These are phyloP conservation scores for Rhynchosporium agropyri DNA, from an alignment of 2,329 filamentous ascomycete species.

Conservation along the genomic window DNA sequence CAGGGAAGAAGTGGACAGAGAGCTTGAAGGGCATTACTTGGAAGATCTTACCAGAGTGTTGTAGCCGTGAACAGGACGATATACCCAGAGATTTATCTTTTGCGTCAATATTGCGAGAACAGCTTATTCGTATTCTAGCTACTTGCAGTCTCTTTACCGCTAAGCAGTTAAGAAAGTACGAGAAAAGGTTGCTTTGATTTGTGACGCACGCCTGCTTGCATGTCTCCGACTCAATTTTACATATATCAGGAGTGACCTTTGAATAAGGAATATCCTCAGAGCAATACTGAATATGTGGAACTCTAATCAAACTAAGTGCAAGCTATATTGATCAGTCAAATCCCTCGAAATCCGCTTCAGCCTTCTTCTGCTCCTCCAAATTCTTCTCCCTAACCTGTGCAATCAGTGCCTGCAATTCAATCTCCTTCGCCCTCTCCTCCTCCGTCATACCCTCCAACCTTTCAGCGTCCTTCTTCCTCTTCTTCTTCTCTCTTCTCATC, in stretches of 20 bases:
- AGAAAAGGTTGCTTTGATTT: no score
- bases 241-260: no score
- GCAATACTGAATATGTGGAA: no score
- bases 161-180: no score
- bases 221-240: no score
- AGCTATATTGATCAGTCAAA: constrained; percentile 34
- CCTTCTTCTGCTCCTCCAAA: constrained; percentile 42
- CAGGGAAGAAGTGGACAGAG: constrained; percentile 2
- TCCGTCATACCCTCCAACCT: constrained; percentile 68
- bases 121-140: no score
- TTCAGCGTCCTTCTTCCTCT: constrained; percentile 65
- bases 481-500: constrained; percentile 65
- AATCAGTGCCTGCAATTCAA: constrained; percentile 66
- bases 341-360: constrained; percentile 42
- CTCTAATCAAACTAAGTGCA: no score
- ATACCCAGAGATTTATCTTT: background rate
- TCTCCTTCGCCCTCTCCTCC: constrained; percentile 64
- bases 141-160: no score
- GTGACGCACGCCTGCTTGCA: no score
- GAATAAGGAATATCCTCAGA: no score
- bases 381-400: constrained; percentile 60
- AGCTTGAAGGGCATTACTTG: background rate
- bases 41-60: background rate
- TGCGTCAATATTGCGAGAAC: no score
- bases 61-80: background rate